Base-by-base conservation (phyloP, 768 basidiomycete genomes). In the Boletus insuetus region DNA sequence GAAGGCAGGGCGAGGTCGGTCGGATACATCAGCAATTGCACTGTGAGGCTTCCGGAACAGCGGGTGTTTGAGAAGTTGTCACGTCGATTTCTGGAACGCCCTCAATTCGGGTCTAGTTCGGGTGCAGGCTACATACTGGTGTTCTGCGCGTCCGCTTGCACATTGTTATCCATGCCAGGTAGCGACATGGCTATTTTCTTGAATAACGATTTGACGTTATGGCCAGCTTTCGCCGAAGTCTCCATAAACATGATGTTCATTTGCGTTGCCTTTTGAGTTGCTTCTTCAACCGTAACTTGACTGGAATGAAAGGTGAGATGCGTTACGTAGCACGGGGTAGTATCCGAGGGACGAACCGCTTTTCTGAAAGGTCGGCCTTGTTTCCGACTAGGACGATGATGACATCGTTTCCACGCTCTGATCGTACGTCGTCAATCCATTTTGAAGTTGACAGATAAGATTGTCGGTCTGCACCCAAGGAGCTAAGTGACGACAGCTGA, bases 351-450 rank as follows among this genome's bases (percentile, higher is more conserved):
- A 77, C 86, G 47, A 65, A 97, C 95, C 97, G 87, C 74, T 98
- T 98, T 73, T 98, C 97, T 41, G 94, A 97, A 58, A 99, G 76
- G 75, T 99, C 97, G 26, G 97, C 97, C 79, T 99, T 99, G 76
- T 99, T 99, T 46, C 97, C 97, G 10, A 98, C 97, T 19, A 99
- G 77, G 16, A 98, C 96, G 62, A 99, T 97, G 64, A 98, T 97
- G 37, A 99, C 97, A 65, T 99, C 97, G 74, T 86, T 91, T 56
- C 97, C 97, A 66, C 97, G 80, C 72, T 99, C 97, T 56, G 94
- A 95, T 54, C 95, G 84, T 29, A 99, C 97, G 63, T 99, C 97
- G 71, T 99, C 97, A 76, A 99, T 94, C 97, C 97, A 99, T 74
- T 98, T 99, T 19, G 91, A 83, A 17, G 97, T 99, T 53, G 97